Percentiles rank a stretch among this genome's conserved stretches.
phyloP scores from a whole-genome alignment of 2,329 filamentous ascomycete genomes.

The Claviceps capensis region DNA sequence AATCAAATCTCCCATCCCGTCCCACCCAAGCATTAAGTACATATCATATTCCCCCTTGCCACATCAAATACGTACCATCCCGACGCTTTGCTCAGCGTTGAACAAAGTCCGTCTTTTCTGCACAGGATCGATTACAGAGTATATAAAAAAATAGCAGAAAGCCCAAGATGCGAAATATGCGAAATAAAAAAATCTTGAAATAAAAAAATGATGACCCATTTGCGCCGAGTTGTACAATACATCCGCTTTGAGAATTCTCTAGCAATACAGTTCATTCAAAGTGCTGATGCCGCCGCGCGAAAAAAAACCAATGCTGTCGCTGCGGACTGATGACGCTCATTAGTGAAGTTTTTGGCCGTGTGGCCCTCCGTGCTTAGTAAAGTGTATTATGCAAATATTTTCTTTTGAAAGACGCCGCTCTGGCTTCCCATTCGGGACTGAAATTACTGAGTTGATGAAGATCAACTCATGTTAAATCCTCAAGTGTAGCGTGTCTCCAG shows the following conservation, averaged over 20 bases:
- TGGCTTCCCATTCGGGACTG: no score
- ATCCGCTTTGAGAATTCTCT: neutral
- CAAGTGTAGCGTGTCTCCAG: neutral
- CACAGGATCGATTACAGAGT: neutral
- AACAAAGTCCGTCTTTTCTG: neutral
- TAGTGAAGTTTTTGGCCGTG: neutral
- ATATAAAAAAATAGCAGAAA: neutral
- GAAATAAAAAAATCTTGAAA: neutral
- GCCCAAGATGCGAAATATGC: neutral
- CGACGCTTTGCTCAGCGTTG: neutral
- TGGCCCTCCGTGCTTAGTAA: neutral
- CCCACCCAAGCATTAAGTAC: neutral
- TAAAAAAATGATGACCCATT: neutral
- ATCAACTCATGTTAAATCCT: no score
- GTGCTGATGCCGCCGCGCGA: neutral
- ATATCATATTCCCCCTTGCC: neutral
- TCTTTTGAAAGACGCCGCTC: neutral
- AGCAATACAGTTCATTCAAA: neutral
- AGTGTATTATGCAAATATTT: neutral
- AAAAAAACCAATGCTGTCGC: neutral
- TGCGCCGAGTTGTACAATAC: neutral
- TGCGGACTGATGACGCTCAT: slow-evolving; percentile 1
- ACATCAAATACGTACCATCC: neutral
- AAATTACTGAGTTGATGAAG: no score
- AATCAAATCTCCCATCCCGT: neutral